Evolutionary conservation across 441 rosid genomes (phyloP).

Genomic region (Jatropha multifida): DNA sequence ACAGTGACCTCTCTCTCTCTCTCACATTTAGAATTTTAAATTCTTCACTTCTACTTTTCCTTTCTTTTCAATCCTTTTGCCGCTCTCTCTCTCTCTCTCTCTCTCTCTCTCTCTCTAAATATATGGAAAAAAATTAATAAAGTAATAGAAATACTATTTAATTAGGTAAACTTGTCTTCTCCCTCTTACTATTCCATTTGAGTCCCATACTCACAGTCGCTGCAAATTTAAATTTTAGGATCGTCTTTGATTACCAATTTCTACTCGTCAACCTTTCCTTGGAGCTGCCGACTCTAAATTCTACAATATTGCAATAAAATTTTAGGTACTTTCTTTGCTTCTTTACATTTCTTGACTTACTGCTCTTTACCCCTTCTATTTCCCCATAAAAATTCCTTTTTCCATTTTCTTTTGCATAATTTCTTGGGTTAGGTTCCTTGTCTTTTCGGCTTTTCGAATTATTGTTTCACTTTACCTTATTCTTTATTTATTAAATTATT

Average conservation of each 20-base stretch:
- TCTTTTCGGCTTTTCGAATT: too few species aligned
- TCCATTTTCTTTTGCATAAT: neutral
- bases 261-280: neutral
- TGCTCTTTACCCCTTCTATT: neutral
- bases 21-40: constrained; percentile 34
- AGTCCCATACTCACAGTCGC: neutral
- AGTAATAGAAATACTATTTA: neutral
- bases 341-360: neutral
- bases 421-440: too few species aligned
- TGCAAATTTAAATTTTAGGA: neutral
- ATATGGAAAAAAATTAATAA: neutral
- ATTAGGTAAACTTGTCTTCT: constrained; percentile 3
- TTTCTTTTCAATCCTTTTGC: constrained; percentile 5
- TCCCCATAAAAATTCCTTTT: neutral
- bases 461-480: neutral
- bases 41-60: neutral
- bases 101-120: neutral
- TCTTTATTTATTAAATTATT: neutral
- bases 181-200: neutral
- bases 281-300: neutral
- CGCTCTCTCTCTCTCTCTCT: constrained; percentile 21
- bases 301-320: neutral
- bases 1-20: constrained; percentile 5
- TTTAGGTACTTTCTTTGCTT: constrained; percentile 16
- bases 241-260: neutral